Percentiles rank a stretch among this genome's conserved stretches.
Evolutionary conservation across 352 stramenopile genomes (phyloP).

Genomic region (Phytophthora rubi): DNA sequence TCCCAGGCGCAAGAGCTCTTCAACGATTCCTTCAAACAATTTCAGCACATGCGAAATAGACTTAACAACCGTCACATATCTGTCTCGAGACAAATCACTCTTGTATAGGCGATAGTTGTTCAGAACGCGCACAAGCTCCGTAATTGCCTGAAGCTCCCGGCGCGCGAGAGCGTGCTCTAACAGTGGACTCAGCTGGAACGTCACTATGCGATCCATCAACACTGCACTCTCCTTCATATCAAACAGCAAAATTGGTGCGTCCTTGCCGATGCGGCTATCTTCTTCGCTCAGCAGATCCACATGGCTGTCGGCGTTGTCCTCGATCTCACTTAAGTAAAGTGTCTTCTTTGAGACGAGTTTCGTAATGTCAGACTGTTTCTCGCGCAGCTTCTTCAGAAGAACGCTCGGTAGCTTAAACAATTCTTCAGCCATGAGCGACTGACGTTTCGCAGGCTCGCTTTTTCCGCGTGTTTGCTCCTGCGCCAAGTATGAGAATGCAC

Average conservation of each 20-base stretch:
- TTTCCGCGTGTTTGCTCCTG: slow-evolving; percentile 54
- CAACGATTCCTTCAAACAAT: slow-evolving; percentile 61
- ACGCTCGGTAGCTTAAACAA: slow-evolving; percentile 68
- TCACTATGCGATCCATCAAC: slow-evolving; percentile 73
- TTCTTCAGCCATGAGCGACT: slow-evolving; percentile 65
- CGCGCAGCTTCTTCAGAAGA: slow-evolving; percentile 66
- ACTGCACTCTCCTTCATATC: slow-evolving; percentile 77
- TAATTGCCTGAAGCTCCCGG: slow-evolving; percentile 70
- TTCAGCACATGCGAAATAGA: slow-evolving; percentile 47
- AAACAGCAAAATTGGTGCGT: slow-evolving; percentile 83
- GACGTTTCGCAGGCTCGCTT: slow-evolving; percentile 4
- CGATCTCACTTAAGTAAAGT: slow-evolving; percentile 75
- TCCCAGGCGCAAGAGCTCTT: slow-evolving; percentile 55
- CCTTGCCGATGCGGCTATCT: slow-evolving; percentile 68
- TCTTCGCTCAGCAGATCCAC: slow-evolving; percentile 64
- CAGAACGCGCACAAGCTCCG: slow-evolving; percentile 57
- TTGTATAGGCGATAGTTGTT: slow-evolving; percentile 54
- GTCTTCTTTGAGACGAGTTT: slow-evolving; percentile 71
- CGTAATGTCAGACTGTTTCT: slow-evolving; percentile 59
- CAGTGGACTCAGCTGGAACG: slow-evolving; percentile 81
- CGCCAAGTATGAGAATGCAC: slow-evolving; percentile 82
- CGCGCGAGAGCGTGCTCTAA: slow-evolving; percentile 71
- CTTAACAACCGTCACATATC: slow-evolving; percentile 29
- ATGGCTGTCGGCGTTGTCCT: slow-evolving; percentile 57
- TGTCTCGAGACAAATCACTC: slow-evolving; percentile 18